Percentiles rank a stretch among this genome's conserved stretches.
Conservation (phyloP, 2,329 filamentous ascomycete genomes). For the Fusarium nanum region DNA sequence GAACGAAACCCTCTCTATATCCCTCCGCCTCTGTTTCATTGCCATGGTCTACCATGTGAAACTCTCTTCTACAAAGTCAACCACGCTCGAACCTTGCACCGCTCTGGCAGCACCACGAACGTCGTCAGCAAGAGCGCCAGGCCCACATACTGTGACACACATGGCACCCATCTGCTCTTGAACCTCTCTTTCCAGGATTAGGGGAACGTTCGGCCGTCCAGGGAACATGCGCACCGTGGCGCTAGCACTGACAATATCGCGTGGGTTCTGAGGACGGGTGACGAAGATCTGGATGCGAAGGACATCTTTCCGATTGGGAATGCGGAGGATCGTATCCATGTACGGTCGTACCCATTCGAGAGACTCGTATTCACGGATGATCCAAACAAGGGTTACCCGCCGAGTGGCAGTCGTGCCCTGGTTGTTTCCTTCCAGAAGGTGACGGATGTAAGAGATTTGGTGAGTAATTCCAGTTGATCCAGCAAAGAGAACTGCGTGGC, state of each 20-base stretch:
- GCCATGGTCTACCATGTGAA: constrained; percentile 69
- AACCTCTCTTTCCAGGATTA: constrained; percentile 84
- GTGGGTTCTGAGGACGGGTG: constrained; percentile 85
- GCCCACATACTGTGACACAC: constrained; percentile 84
- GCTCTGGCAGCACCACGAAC: constrained; percentile 75
- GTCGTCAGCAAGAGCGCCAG: constrained; percentile 80
- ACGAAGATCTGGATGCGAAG: constrained; percentile 91
- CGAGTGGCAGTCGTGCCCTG: constrained; percentile 81
- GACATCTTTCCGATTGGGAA: constrained; percentile 84
- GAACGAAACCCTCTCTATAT: constrained; percentile 39
- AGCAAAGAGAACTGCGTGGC: constrained; percentile 89
- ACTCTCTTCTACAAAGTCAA: constrained; percentile 82
- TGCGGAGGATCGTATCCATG: constrained; percentile 78
- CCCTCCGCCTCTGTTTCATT: constrained; percentile 6
- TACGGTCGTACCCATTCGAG: constrained; percentile 94
- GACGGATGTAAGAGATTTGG: constrained; percentile 87
- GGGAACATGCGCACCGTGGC: constrained; percentile 91
- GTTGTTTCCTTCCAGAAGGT: constrained; percentile 77
- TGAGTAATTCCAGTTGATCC: constrained; percentile 96
- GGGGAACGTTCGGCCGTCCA: constrained; percentile 84
- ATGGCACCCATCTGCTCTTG: constrained; percentile 87
- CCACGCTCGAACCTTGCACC: constrained; percentile 70
- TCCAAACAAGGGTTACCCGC: constrained; percentile 87
- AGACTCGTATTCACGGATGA: constrained; percentile 88
- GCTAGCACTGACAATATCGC: constrained; percentile 80